Evolutionary conservation across 495 filamentous ascomycete species (phyloP).

Genomic region (Aspergillus carlsbadensis): DNA sequence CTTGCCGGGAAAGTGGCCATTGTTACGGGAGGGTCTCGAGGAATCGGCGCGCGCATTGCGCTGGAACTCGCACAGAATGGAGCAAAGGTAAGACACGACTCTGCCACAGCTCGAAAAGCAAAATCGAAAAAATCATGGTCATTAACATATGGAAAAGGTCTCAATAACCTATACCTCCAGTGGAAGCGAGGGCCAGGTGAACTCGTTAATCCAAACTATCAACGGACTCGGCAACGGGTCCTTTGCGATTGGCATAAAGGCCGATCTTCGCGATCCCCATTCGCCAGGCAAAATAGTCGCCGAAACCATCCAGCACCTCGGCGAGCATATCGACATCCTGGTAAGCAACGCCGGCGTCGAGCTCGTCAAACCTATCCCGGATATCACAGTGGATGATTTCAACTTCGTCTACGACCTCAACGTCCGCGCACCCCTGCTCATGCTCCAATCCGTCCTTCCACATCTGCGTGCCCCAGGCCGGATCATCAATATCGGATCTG

Average conservation of each 20-base stretch:
- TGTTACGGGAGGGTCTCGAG: constrained; percentile 29
- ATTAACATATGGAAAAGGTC: no score
- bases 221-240: no score
- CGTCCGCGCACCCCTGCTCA: constrained; percentile 37
- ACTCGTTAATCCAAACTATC: no score
- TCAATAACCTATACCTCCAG: no score
- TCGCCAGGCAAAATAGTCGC: no score
- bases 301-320: no score
- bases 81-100: constrained; percentile 22
- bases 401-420: constrained; percentile 23
- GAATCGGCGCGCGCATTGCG: constrained; percentile 32
- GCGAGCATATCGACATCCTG: no score
- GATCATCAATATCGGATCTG: constrained; percentile 56
- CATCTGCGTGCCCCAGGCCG: constrained; percentile 45
- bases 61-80: constrained; percentile 28
- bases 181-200: no score
- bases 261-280: no score
- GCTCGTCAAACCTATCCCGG: not conserved
- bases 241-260: no score
- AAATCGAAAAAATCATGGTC: no score
- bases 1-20: constrained; percentile 20
- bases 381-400: not conserved
- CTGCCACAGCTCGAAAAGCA: not conserved
- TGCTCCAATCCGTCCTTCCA: constrained; percentile 46
- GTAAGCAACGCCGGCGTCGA: not conserved